These are phyloP conservation scores for sorghum (Sorghum bicolor) DNA, from an alignment of 176 grass and related monocot genomes.

Conservation along the genomic window Sorghum_bicolor_NCBIv3 NC_012872.2:878001-878500, in stretches of 20 bases:
- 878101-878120: slow-evolving; percentile 20
- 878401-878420: not conserved
- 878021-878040: slow-evolving; percentile 43
- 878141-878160: no score
- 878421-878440: not conserved
- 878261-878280: not conserved
- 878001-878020: not conserved
- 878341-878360: not conserved
- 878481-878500: slow-evolving; percentile 47
- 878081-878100: slow-evolving; percentile 5
- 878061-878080: slow-evolving; percentile 46
- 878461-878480: slow-evolving; percentile 53
- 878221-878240: slow-evolving; percentile 30
- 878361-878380: no score
- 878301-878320: slow-evolving; percentile 41
- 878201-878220: no score
- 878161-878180: no score
- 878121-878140: slow-evolving; percentile 26
- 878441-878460: slow-evolving; percentile 9
- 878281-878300: not conserved
- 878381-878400: not conserved
- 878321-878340: slow-evolving; percentile 37
- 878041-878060: slow-evolving; percentile 28
- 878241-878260: not conserved
- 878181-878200: no score